Base-by-base conservation (phyloP, 2,329 filamentous ascomycete genomes). In the Diaporthe humulicola region DNA sequence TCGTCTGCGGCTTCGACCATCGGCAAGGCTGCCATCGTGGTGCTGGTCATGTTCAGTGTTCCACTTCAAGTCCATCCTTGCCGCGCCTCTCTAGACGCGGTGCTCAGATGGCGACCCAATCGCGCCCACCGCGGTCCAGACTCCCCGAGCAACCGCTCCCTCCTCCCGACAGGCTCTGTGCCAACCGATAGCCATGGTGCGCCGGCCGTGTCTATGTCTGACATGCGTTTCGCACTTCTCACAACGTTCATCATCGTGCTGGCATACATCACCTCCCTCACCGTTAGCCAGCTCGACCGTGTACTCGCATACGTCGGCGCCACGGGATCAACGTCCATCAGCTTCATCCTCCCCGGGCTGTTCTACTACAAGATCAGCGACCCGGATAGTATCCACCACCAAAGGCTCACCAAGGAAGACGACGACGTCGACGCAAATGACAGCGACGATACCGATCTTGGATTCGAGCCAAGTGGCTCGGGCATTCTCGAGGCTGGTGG, bases 361-460 rank as follows among this genome's bases (percentile, higher is more conserved):
- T 99, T 99, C 84, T 99, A 98, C 84, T 99, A 98, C 86, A 98
- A 98, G 85, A 98, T 99, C 75, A 97, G 95, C 17, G 92, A 95
- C 33, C 97, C 97, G 0, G 93, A 98, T 73, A 96, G 94, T 58
- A 90, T 93, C 38, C 92, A 96, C 77, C 95, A 98, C 79, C 96
- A 98, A 82, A 91, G 93, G 19, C 87, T 98, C 14, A 87, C 95
- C 77, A 98, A 98, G 83, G 95, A 97, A 80, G 95, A 98, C 78
- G 97, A 98, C 79, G 94, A 96, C 77, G 92, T 92, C n/a, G 88
- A 90, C 25, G 87, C 70, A 17, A 48, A 57, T 2, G 66, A 64
- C 33, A 67, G 70, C 17, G 69, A 66, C 25, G 94, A 96, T 77
- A 87, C 89, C 0, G 85, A 90, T 76, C 86, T 86, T 7, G 82